Evolutionary conservation across 2,329 filamentous ascomycete species (phyloP), one percentile per base, ranked within the genome.

Genomic region (Hysterium pulicare): DNA sequence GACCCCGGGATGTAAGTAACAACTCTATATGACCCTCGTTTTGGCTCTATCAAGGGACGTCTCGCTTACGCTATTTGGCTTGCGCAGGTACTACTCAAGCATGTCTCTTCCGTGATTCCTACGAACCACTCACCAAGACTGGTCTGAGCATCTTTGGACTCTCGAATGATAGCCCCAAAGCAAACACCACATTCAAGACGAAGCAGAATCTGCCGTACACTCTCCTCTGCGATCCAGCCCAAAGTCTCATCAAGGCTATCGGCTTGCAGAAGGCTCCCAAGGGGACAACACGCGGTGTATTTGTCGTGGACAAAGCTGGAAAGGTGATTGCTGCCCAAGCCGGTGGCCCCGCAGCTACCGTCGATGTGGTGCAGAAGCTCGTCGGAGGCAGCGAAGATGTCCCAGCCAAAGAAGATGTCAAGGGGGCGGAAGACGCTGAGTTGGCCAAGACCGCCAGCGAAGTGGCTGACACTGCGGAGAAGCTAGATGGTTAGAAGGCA

Each of bases 101-200:
- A 49, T 96, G 90, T 71, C 76, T 91, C 54, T 97, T 98, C 78
- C 86, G 93, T 61, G 90, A 97, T 75, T 77, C 82, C 19, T 88
- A 95, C 71, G 72, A 77, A 35, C 74, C 83, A 38, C 78, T 97
- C 41, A 91, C 86, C 9, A 78, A 82, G 21, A 85, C 81, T 42
- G 91, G 91, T 7, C 81, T 95, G 46, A 78, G 83, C 62, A 89
- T 98, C 71, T 97, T 88, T 66, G 93, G 93, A 42, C 82, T 98
- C 38, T 94, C 87, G 48, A 81, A 81, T 55, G 93, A 97, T 72
- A 86, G 83, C 36, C 83, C 89, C 58, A 95, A 93, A 71, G 82
- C 89, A 58, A 98, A 98, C 74, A 90, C 87, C 19, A 88, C 82
- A 34, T 98, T 97, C 78, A 86, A 89, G 71, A 84, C 82, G 31